Conservation (phyloP, 306 rosid species). For the Begonia loranthoides region DNA sequence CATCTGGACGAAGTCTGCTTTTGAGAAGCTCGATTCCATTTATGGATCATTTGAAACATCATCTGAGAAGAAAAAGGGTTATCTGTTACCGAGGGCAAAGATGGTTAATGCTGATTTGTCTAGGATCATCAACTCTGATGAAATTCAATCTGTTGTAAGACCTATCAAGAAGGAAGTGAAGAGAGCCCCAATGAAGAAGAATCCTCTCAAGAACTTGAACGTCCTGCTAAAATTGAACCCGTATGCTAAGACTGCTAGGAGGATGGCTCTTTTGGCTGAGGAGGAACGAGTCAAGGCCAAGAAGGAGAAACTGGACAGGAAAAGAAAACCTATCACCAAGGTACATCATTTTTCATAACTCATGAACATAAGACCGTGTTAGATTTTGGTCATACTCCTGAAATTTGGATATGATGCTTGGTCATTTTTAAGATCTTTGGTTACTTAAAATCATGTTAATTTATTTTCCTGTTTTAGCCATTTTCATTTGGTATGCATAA, state of each 20-base stretch:
- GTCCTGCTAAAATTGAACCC: constrained; percentile 26
- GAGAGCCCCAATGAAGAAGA: constrained; percentile 27
- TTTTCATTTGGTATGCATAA: no score
- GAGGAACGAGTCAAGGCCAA: constrained; percentile 23
- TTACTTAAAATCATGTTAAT: no score
- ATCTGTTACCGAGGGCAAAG: constrained; percentile 28
- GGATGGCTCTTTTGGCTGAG: constrained; percentile 31
- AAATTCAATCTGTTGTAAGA: constrained; percentile 27
- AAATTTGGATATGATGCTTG: no score
- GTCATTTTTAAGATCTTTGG: no score
- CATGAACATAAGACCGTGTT: no score
- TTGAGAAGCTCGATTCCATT: constrained; percentile 29
- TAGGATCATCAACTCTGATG: constrained; percentile 25
- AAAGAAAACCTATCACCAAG: constrained; percentile 20
- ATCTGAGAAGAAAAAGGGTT: constrained; percentile 27
- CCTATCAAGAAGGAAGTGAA: constrained; percentile 19
- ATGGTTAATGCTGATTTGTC: constrained; percentile 25
- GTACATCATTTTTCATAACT: constrained; percentile 10
- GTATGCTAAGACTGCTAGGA: constrained; percentile 28
- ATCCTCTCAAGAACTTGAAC: constrained; percentile 25
- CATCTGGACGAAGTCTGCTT: constrained; percentile 30
- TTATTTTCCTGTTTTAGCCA: no score
- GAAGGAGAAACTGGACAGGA: constrained; percentile 26
- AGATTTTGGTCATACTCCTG: no score
- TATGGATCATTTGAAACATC: constrained; percentile 27